Evolutionary conservation across 2,329 filamentous ascomycete genomes (phyloP).

Genomic region (Harringtonia aguacate): DNA sequence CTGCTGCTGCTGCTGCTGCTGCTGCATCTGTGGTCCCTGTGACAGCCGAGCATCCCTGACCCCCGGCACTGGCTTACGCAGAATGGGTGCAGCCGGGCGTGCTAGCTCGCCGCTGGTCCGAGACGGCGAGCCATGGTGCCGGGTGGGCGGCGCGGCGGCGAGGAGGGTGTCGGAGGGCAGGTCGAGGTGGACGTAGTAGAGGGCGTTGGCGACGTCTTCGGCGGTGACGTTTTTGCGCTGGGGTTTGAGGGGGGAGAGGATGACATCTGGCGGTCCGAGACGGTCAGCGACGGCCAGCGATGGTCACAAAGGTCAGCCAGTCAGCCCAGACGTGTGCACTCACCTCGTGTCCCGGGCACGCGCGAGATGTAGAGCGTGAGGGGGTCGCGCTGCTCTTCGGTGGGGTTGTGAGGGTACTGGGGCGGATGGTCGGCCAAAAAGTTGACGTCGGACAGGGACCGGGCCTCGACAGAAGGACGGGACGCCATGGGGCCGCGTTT

Average conservation of each 20-base stretch:
- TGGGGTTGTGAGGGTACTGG: conserved; percentile 69
- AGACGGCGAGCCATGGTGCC: conserved; percentile 8
- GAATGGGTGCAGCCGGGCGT: conserved; percentile 24
- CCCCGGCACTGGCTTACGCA: conserved; percentile 38
- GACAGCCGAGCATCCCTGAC: conserved; percentile 11
- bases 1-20: neutral
- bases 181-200: conserved; percentile 86
- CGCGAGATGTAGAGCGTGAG: conserved; percentile 84
- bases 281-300: conserved; percentile 7
- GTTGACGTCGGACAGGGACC: conserved; percentile 71
- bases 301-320: too few species aligned
- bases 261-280: conserved; percentile 58
- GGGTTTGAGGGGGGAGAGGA: conserved; percentile 84
- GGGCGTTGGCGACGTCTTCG: conserved; percentile 73
- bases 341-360: conserved; percentile 86
- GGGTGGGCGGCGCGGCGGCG: conserved; percentile 29
- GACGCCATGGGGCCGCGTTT: neutral
- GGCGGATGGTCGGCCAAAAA: conserved; percentile 78
- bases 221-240: conserved; percentile 79
- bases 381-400: conserved; percentile 56
- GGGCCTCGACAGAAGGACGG: conserved; percentile 53
- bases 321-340: too few species aligned
- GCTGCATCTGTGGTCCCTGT: neutral
- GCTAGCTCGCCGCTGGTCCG: neutral
- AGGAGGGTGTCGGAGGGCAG: conserved; percentile 43